Evolutionary conservation across 1,139 yeast species (phyloP).

Genomic region (Arxiozyma heterogenica): DNA sequence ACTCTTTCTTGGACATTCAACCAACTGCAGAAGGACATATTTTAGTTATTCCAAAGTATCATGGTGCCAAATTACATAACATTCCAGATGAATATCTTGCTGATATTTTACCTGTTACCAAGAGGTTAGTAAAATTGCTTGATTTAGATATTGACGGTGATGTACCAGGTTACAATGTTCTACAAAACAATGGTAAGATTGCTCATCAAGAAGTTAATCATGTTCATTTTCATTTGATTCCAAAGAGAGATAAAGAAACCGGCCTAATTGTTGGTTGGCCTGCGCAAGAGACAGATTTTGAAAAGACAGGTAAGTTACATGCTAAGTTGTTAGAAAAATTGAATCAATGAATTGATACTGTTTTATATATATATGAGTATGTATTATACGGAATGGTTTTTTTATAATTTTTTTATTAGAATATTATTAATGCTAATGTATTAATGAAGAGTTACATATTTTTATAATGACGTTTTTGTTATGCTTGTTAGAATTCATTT

Average conservation of each 20-base stretch:
- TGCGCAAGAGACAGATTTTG: slow-evolving; percentile 60
- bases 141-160: slow-evolving; percentile 57
- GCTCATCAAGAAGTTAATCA: slow-evolving; percentile 94
- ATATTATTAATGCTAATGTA: background rate
- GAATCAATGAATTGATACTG: slow-evolving; percentile 20
- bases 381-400: background rate
- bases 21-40: slow-evolving; percentile 88
- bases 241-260: slow-evolving; percentile 58
- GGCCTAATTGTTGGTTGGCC: slow-evolving; percentile 93
- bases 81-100: slow-evolving; percentile 82
- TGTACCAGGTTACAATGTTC: slow-evolving; percentile 58
- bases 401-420: background rate
- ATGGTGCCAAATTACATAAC: slow-evolving; percentile 85
- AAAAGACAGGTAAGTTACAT: slow-evolving; percentile 58
- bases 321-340: slow-evolving; percentile 50
- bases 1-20: slow-evolving; percentile 84
- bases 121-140: slow-evolving; percentile 65
- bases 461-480: too few relatives aligned
- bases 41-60: slow-evolving; percentile 80
- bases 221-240: slow-evolving; percentile 92
- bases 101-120: slow-evolving; percentile 79
- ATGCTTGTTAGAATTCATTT: background rate
- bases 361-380: background rate
- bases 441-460: background rate
- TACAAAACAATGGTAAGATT: slow-evolving; percentile 87